Conservation (phyloP, 148 eudicot genomes). For the Pouteria glomerata region DNA sequence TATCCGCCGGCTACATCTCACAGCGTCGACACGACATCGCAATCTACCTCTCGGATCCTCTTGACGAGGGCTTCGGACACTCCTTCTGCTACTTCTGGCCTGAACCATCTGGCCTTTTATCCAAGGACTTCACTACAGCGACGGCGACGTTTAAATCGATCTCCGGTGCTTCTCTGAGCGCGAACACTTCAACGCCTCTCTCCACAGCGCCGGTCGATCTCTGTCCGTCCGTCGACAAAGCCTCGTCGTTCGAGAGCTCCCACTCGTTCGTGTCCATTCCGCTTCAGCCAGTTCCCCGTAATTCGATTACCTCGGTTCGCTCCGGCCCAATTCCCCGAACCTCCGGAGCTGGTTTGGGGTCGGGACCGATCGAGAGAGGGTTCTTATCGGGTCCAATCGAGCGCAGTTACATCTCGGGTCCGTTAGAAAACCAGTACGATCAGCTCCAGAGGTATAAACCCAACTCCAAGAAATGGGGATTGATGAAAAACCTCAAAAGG, state of each 20-base stretch:
- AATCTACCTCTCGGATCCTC: conserved; percentile 22
- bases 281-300: conserved; percentile 54
- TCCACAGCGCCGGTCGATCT: conserved; percentile 32
- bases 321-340: conserved; percentile 41
- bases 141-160: conserved; percentile 40
- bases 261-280: conserved; percentile 52
- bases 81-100: conserved; percentile 54
- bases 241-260: conserved; percentile 56
- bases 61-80: conserved; percentile 53
- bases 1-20: conserved; percentile 55
- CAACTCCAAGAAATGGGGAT: conserved; percentile 42
- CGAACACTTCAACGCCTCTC: conserved; percentile 56
- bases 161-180: conserved; percentile 68
- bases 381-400: conserved; percentile 69
- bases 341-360: conserved; percentile 14
- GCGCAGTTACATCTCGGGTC: conserved; percentile 46
- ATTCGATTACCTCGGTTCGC: conserved; percentile 16
- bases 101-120: conserved; percentile 15
- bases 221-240: conserved; percentile 20
- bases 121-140: neutral
- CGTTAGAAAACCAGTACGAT: conserved; percentile 39
- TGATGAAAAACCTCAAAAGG: conserved; percentile 40
- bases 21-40: conserved; percentile 48
- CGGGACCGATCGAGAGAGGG: conserved; percentile 52
- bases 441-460: conserved; percentile 28